Evolutionary conservation across 2,329 filamentous ascomycete genomes (phyloP), one percentile per base, ranked within the genome.

Genomic region (Fonsecaea erecta): DNA sequence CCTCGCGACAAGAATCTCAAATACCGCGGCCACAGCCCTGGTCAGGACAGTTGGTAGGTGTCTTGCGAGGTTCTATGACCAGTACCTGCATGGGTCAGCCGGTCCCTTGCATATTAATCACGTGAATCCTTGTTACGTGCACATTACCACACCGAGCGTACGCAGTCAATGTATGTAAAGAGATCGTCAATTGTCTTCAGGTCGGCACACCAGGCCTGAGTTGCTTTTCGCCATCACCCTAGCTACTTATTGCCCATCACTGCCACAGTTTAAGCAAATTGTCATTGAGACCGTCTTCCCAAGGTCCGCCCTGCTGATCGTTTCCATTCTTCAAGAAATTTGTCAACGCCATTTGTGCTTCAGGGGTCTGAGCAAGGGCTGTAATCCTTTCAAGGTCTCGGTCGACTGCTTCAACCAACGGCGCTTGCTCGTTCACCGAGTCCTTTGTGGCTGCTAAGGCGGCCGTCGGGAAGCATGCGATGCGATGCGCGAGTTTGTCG

Each of bases 221-320:
- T 18, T 40, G 37, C 14, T 18, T 40, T 11, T 40, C 1, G 37
- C 37, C 18, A 40, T 40, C 37, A n/a, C 16, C n/a, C n/a, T 6
- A 43, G 14, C 14, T 3, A n/a, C 24, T 26, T 8, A 21, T 46
- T 8, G 3, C 28, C 30, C 21, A 18, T 52, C 28, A 56, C 9
- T 57, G 16, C 40, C 60, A 52, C 21, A 57, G 35, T 30, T 52
- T 57, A 11, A 62, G 4, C 28, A 57, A 37, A 21, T 62, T 57
- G 14, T 62, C 60, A 52, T 57, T 62, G 5, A 57, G 40, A 26
- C 52, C 60, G 46, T 57, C 52, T 32, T 62, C 35, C 60, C 60
- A 52, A 6, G 60, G 5, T 28, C 28, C 60, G 2, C 11, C 9
- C 16, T 51, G 52, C 52, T 62, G 52, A 34, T 62, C 60, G 52